Evolutionary conservation across 495 filamentous ascomycete species (phyloP).

Genomic region (Antarctomyces pellizariae): DNA sequence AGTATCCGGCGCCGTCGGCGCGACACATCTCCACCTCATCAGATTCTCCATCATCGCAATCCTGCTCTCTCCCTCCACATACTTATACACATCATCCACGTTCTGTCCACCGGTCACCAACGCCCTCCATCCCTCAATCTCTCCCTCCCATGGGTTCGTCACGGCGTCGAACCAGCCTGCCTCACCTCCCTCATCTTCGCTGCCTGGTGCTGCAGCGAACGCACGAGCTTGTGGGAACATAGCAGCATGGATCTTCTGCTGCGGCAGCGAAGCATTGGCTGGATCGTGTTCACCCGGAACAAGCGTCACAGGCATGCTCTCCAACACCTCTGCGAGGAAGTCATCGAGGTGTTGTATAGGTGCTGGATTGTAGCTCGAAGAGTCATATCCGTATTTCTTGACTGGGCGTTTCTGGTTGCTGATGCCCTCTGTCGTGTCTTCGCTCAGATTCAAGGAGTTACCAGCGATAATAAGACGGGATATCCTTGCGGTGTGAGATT

Average conservation of each 20-base stretch:
- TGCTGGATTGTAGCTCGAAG: constrained; percentile 58
- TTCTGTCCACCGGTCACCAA: constrained; percentile 79
- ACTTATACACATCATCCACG: constrained; percentile 81
- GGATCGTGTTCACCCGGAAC: constrained; percentile 57
- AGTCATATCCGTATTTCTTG: constrained; percentile 93
- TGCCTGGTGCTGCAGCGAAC: constrained; percentile 25
- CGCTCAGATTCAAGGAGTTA: constrained; percentile 38
- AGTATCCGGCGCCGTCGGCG: constrained; percentile 94
- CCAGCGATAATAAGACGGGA: constrained; percentile 77
- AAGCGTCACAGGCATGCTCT: constrained; percentile 58
- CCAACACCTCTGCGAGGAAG: constrained; percentile 59
- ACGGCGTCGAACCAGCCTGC: constrained; percentile 66
- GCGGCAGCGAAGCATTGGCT: constrained; percentile 56
- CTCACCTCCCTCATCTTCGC: constrained; percentile 29
- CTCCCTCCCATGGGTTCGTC: constrained; percentile 83
- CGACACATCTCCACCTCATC: constrained; percentile 71
- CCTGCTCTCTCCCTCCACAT: constrained; percentile 50
- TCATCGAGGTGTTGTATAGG: constrained; percentile 66
- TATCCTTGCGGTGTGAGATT: constrained; percentile 41
- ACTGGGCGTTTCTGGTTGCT: constrained; percentile 11
- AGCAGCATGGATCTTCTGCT: constrained; percentile 62
- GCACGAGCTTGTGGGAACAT: constrained; percentile 54
- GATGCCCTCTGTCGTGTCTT: constrained; percentile 16
- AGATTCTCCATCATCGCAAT: constrained; percentile 78
- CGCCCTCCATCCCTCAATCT: constrained; percentile 67